A percentile compares a stretch with the other conserved stretches of the same genome.
These are phyloP conservation scores for Vachellia collinsii DNA, from an alignment of 306 rosid genomes.

Conservation along the genomic window DNA sequence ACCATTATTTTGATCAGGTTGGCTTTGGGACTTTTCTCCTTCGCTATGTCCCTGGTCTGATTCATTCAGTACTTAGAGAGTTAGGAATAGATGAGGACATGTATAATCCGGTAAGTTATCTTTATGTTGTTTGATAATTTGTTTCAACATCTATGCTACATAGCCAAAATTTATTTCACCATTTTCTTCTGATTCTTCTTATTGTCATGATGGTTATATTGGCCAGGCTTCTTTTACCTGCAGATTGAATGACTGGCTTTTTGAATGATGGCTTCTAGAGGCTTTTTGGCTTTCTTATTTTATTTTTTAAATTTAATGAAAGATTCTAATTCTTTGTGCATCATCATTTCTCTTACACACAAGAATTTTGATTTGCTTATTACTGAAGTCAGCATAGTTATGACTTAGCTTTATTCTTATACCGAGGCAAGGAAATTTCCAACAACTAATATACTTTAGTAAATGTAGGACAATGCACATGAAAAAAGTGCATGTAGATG, in stretches of 20 bases:
- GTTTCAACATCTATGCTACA: slow-evolving; percentile 26
- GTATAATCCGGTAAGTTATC: slow-evolving; percentile 91
- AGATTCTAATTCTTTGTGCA: slow-evolving; percentile 4
- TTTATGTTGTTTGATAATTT: slow-evolving; percentile 43
- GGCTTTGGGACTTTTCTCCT: slow-evolving; percentile 83
- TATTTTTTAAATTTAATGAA: not conserved
- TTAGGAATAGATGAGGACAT: slow-evolving; percentile 85
- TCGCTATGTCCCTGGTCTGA: slow-evolving; percentile 68
- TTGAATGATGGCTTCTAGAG: not conserved
- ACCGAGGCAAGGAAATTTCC: not conserved
- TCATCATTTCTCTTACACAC: not conserved
- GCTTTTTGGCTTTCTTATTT: slow-evolving; percentile 2
- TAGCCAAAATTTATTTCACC: slow-evolving; percentile 11
- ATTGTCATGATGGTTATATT: slow-evolving; percentile 30
- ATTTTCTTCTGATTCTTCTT: not conserved
- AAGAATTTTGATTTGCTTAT: not conserved
- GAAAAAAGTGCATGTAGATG: not conserved
- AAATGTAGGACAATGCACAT: not conserved
- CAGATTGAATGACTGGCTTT: slow-evolving; percentile 16
- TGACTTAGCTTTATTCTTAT: slow-evolving; percentile 6
- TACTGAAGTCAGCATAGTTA: not conserved
- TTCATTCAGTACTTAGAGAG: slow-evolving; percentile 64
- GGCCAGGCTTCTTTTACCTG: slow-evolving; percentile 19
- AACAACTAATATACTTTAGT: not conserved
- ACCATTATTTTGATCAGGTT: slow-evolving; percentile 55